Percentiles rank a stretch among this genome's conserved stretches.
Evolutionary conservation across 1,139 yeast species (phyloP).

Genomic region (Meyerozyma guilliermondii): DNA sequence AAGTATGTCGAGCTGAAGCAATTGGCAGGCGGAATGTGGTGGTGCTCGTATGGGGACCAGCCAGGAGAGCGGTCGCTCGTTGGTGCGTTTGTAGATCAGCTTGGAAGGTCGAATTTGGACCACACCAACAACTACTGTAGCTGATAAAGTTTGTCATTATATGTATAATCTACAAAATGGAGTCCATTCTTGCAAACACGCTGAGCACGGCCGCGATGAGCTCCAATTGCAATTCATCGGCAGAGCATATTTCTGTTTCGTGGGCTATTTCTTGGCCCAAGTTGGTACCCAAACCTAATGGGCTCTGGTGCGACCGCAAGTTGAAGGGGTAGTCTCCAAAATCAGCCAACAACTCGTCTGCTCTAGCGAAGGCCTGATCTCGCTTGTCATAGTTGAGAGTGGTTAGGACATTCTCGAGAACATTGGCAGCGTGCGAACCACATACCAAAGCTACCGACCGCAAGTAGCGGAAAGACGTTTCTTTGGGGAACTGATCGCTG

Average conservation of each 20-base stretch:
- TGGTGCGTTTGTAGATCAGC: conserved; percentile 32
- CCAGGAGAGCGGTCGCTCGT: conserved; percentile 33
- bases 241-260: conserved; percentile 60
- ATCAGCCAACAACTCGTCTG: conserved; percentile 81
- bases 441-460: conserved; percentile 81
- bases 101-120: conserved; percentile 18
- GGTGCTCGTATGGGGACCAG: conserved; percentile 84
- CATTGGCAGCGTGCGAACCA: conserved; percentile 94
- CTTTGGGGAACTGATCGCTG: conserved; percentile 62
- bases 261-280: conserved; percentile 60
- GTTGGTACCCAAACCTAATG: conserved; percentile 73
- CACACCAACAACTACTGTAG: neutral
- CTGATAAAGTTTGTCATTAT: neutral
- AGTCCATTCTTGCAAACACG: conserved; percentile 59
- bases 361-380: conserved; percentile 89
- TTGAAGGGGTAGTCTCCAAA: conserved; percentile 86
- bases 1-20: conserved; percentile 41
- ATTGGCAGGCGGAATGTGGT: conserved; percentile 88
- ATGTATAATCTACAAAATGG: conserved; percentile 25
- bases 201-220: conserved; percentile 82
- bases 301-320: conserved; percentile 45
- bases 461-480: conserved; percentile 63
- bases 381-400: conserved; percentile 81
- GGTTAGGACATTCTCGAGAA: conserved; percentile 81
- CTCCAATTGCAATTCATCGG: conserved; percentile 68